Conservation (phyloP, 2,329 filamentous ascomycete species). For the Pseudogymnoascus sp. region DNA sequence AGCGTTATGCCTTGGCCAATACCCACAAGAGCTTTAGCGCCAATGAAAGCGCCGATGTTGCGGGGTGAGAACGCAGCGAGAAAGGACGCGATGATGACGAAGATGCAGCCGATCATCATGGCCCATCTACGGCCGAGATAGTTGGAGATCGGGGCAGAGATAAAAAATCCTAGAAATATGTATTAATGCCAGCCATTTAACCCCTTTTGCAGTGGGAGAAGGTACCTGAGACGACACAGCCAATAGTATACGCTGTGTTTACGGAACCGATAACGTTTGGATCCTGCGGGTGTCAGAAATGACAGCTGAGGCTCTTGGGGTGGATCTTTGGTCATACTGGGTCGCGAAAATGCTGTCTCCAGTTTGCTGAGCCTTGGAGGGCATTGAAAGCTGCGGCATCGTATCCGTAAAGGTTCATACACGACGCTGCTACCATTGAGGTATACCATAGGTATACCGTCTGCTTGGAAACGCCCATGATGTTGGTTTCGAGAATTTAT, state of each 20-base stretch:
- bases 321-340: neutral
- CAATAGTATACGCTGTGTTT: constrained; percentile 3
- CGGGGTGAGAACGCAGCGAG: constrained; percentile 43
- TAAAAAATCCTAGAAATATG: neutral
- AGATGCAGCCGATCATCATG: constrained; percentile 42
- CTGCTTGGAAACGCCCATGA: neutral
- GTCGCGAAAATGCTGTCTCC: neutral
- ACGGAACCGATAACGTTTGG: constrained; percentile 5
- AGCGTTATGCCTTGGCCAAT: constrained; percentile 45
- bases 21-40: constrained; percentile 44
- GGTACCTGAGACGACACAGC: constrained; percentile 1
- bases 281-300: neutral
- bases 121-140: constrained; percentile 6
- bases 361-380: constrained; percentile 3
- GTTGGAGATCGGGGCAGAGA: neutral
- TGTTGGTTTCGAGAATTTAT: neutral
- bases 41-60: constrained; percentile 44
- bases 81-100: constrained; percentile 46
- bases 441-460: constrained; percentile 9
- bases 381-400: constrained; percentile 3
- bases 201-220: neutral
- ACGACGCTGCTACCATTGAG: constrained; percentile 2
- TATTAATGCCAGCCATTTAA: neutral
- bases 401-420: constrained; percentile 5
- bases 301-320: neutral